Percentiles rank a stretch among this genome's conserved stretches.
These are phyloP conservation scores for Escovopsis sp. DNA, from an alignment of 2,329 filamentous ascomycete species.

Conservation along the genomic window DNA sequence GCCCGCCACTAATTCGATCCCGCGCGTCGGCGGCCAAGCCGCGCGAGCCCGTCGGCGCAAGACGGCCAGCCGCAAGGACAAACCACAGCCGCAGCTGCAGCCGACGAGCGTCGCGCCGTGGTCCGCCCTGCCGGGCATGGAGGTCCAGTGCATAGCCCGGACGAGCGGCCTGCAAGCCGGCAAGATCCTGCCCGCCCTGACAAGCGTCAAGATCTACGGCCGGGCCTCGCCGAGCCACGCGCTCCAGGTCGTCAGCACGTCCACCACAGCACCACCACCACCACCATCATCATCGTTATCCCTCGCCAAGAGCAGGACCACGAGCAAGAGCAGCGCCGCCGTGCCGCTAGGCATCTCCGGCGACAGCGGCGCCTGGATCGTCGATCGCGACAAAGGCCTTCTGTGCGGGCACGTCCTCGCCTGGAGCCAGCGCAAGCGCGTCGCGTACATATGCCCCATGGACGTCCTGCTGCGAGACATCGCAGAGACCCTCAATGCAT, in stretches of 20 bases:
- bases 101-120: conserved; percentile 44
- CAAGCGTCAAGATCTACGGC: conserved; percentile 75
- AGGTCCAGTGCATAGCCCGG: conserved; percentile 77
- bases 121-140: conserved; percentile 51
- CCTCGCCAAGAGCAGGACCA: not conserved
- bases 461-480: conserved; percentile 79
- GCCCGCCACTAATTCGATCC: conserved; percentile 58
- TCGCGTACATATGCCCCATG: conserved; percentile 93
- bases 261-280: too few relatives aligned
- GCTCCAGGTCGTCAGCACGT: conserved; percentile 38
- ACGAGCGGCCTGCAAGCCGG: conserved; percentile 74
- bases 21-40: conserved; percentile 13
- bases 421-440: conserved; percentile 64
- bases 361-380: conserved; percentile 86
- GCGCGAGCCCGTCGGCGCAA: conserved; percentile 4
- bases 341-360: conserved; percentile 55
- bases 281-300: conserved; percentile 7
- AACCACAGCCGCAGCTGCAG: conserved; percentile 20
- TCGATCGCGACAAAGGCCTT: conserved; percentile 61
- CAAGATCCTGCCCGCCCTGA: conserved; percentile 60
- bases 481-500: conserved; percentile 56
- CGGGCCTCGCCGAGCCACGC: conserved; percentile 65
- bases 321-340: too few relatives aligned
- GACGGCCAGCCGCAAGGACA: conserved; percentile 11
- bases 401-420: conserved; percentile 85